Base-by-base conservation (phyloP, 371 early-diverging fungal species). In the Mucor ambiguus region DNA sequence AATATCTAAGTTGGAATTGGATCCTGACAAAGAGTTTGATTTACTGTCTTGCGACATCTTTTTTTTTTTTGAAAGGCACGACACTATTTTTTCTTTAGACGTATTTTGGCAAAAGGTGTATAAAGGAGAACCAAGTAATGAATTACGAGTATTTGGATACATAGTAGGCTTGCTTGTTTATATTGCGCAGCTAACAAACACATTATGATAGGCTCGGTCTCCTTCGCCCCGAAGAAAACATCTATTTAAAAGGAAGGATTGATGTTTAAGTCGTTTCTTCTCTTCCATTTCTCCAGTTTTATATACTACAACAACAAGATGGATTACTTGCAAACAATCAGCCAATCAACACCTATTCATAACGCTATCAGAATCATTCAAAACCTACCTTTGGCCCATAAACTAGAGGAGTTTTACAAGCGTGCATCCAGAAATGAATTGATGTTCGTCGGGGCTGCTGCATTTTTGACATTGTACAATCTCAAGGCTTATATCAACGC, bases 361-460 rank as follows among this genome's bases (percentile, higher is more conserved):
- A 33, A 54, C 18, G 69, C 64, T 30, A 20, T 69, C 3, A 28
- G 44, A 29, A 20, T 64, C 20, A 43, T 64, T 20, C 55, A 60
- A 22, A 60, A 46, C 29, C 16, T 63, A 4, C 68, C 68, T 30
- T 35, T 54, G 26, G 14, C 44, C 33, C 60, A 69, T 14, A 12
- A n/a, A 14, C 35, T 69, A 12, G 43, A 29, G 18, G 10, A 64
- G 12, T 58, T 73, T 10, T 76, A 72, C 46, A 44, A 49, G 3
- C 74, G 72, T 12, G 71, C 78, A 9, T 62, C 64, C 4, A 72
- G 73, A 35, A 75, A 71, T 18, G 75, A 78, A 30, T 61, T 70
- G 11, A 38, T 69, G 0, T 20, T 78, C 14, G 10, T 75, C 9
- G 71, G 75, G 24, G 70, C 73, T 32, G 71, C 75, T 11, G 60